phyloP scores from a whole-genome alignment of 2,329 filamentous ascomycete species.

The Beauveria brongniartii region DNA sequence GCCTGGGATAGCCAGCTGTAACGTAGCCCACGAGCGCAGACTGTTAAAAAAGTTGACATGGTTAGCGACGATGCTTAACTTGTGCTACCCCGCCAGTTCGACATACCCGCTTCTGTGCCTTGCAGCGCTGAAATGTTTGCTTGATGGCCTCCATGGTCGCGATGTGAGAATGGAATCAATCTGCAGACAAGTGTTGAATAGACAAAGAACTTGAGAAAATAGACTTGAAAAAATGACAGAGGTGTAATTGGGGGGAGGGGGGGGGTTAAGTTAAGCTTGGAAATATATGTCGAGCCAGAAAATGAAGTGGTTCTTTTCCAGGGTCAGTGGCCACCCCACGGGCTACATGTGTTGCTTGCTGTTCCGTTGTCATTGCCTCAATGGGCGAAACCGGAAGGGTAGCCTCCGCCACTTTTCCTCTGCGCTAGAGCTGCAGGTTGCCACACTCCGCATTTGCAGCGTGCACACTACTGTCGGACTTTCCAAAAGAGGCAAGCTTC shows the following conservation, averaged over 20 bases:
- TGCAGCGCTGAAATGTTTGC: constrained; percentile 52
- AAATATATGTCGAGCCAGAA: constrained; percentile 1
- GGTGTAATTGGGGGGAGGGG: not conserved
- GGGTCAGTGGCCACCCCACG: constrained; percentile 6
- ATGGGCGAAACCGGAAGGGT: constrained; percentile 11
- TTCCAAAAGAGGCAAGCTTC: constrained; percentile 7
- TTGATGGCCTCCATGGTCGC: constrained; percentile 47
- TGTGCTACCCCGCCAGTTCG: constrained; percentile 1
- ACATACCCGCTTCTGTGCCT: constrained; percentile 50
- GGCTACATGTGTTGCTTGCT: not conserved
- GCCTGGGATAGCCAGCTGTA: constrained; percentile 82
- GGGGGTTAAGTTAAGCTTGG: not conserved
- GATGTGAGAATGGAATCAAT: not conserved
- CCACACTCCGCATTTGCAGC: constrained; percentile 5
- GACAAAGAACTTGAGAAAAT: not conserved
- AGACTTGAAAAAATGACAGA: not conserved
- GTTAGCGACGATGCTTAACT: constrained; percentile 14
- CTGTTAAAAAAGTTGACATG: constrained; percentile 31
- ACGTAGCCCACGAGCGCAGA: constrained; percentile 91
- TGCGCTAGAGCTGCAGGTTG: constrained; percentile 9
- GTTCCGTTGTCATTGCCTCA: not conserved
- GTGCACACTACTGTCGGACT: constrained; percentile 4
- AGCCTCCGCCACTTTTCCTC: constrained; percentile 1
- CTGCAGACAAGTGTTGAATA: not conserved
- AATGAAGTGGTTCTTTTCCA: not conserved